These are phyloP conservation scores for Mycena capillaripes DNA, from an alignment of 768 basidiomycete species.

Conservation along the genomic window DNA sequence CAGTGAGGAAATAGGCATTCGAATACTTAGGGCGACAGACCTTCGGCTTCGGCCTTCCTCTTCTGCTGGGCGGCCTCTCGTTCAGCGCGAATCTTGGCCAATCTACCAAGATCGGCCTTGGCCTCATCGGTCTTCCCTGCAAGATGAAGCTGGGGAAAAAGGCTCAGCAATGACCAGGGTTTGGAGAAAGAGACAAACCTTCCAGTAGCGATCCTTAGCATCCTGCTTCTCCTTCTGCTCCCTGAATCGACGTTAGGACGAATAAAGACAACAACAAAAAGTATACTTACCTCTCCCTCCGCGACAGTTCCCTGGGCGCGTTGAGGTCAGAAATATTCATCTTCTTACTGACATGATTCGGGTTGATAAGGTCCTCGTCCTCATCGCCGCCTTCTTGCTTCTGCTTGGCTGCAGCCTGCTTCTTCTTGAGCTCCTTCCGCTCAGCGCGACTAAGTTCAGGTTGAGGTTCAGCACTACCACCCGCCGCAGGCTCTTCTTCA, in stretches of 20 bases:
- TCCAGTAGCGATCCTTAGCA: slow-evolving; percentile 89
- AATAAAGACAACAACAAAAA: neutral
- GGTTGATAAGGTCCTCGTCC: slow-evolving; percentile 82
- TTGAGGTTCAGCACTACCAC: slow-evolving; percentile 43
- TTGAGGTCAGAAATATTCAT: slow-evolving; percentile 83
- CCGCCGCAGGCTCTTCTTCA: slow-evolving; percentile 54
- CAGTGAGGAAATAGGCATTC: neutral
- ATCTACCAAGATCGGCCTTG: slow-evolving; percentile 87
- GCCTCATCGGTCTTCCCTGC: slow-evolving; percentile 94
- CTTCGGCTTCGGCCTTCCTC: slow-evolving; percentile 90
- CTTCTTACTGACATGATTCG: slow-evolving; percentile 82
- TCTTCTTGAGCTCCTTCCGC: slow-evolving; percentile 87
- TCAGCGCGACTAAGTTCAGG: slow-evolving; percentile 80
- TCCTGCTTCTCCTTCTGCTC: slow-evolving; percentile 95
- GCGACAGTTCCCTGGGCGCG: slow-evolving; percentile 70
- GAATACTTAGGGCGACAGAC: slow-evolving; percentile 55
- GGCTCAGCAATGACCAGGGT: neutral
- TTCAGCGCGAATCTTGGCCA: slow-evolving; percentile 88
- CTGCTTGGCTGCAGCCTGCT: slow-evolving; percentile 69
- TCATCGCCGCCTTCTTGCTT: slow-evolving; percentile 57
- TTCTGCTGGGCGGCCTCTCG: slow-evolving; percentile 91
- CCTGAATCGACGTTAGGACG: slow-evolving; percentile 53
- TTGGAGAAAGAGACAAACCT: slow-evolving; percentile 60
- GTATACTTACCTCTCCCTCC: slow-evolving; percentile 71
- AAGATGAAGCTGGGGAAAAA: slow-evolving; percentile 67